phyloP scores from a whole-genome alignment of 2,329 filamentous ascomycete species.

The Diaporthe capsici region DNA sequence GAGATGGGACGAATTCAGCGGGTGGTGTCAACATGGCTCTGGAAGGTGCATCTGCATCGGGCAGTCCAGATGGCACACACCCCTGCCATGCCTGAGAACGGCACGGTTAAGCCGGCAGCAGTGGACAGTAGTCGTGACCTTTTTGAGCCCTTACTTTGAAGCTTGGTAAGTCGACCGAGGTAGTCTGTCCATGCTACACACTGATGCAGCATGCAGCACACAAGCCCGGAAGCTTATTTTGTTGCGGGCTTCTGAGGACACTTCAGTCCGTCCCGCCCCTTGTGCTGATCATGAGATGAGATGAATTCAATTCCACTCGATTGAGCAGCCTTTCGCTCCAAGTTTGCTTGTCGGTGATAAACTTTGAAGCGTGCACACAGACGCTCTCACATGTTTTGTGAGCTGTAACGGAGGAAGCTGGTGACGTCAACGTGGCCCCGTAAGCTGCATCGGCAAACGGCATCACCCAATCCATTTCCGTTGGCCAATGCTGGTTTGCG shows the following conservation, averaged over 20 bases:
- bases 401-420: not conserved
- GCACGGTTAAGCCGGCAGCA: not conserved
- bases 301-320: conserved; percentile 17
- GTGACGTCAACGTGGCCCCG: conserved; percentile 16
- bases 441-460: not conserved
- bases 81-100: conserved; percentile 24
- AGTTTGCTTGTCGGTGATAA: not conserved
- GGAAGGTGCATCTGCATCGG: conserved; percentile 43
- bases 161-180: not conserved
- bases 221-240: conserved; percentile 15
- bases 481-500: not conserved
- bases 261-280: not conserved
- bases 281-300: conserved; percentile 13
- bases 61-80: not conserved
- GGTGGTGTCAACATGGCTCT: conserved; percentile 46
- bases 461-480: not conserved
- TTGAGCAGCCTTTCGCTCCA: not conserved
- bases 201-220: not conserved
- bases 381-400: not conserved
- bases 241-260: not conserved
- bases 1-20: too few species aligned
- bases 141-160: not conserved
- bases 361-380: not conserved
- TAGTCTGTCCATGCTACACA: not conserved
- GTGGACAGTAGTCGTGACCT: not conserved